These are phyloP conservation scores for Chaetomium sp. DNA, from an alignment of 2,329 filamentous ascomycete genomes.

Conservation along the genomic window DNA sequence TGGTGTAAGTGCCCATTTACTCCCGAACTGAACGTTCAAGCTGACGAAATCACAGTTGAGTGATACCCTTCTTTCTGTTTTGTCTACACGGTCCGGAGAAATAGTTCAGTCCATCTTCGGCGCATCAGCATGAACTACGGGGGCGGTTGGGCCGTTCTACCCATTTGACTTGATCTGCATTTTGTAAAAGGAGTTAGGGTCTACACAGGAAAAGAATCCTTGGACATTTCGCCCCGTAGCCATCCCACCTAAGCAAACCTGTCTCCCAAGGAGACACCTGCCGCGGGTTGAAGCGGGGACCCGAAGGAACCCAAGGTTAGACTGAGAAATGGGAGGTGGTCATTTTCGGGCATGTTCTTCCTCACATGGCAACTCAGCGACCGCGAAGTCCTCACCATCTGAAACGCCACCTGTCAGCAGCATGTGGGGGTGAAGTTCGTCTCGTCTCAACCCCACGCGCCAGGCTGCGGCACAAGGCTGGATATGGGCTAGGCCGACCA, in stretches of 20 bases:
- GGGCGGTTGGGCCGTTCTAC: neutral
- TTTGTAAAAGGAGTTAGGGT: conserved; percentile 15
- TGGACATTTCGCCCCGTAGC: neutral
- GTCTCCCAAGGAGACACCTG: too few species aligned
- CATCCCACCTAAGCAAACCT: neutral
- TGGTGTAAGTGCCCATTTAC: conserved; percentile 64
- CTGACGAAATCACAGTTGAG: conserved; percentile 59
- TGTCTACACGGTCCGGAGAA: conserved; percentile 75
- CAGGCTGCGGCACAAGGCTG: conserved; percentile 10
- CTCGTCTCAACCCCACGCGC: neutral
- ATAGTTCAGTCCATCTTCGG: conserved; percentile 76
- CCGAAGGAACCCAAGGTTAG: neutral
- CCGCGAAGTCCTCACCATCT: neutral
- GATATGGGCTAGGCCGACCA: conserved; percentile 14
- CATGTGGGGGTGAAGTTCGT: conserved; percentile 13
- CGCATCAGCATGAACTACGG: conserved; percentile 22
- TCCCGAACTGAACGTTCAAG: conserved; percentile 21
- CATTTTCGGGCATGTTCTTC: neutral
- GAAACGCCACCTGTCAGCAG: conserved; percentile 7
- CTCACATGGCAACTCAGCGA: neutral
- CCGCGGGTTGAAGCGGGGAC: neutral
- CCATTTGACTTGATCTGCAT: conserved; percentile 17
- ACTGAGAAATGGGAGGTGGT: neutral
- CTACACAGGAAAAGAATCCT: conserved; percentile 5
- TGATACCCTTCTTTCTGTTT: conserved; percentile 78